Evolutionary conservation across 148 eudicot species (phyloP).

Genomic region (Chenopodium berlandieri): DNA sequence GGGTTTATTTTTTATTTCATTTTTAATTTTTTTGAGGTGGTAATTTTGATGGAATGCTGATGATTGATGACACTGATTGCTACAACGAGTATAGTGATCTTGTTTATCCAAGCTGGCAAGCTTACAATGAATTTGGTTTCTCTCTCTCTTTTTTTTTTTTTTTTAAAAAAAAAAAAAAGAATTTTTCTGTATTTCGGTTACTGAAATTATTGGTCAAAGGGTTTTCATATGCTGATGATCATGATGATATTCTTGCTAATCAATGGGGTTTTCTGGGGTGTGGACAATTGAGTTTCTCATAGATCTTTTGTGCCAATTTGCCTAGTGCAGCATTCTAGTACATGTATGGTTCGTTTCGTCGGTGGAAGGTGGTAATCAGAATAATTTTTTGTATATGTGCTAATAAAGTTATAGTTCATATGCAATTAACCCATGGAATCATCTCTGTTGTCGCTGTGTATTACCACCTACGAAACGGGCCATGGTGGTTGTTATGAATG

Average conservation of each 20-base stretch:
- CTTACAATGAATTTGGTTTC: not conserved
- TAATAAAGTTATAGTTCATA: too few species aligned
- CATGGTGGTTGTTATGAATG: not conserved
- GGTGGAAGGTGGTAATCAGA: too few species aligned
- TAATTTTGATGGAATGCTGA: not conserved
- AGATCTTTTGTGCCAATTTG: not conserved
- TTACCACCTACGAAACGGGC: too few species aligned
- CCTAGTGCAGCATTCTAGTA: not conserved
- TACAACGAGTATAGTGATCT: conserved; percentile 8
- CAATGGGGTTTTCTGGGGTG: not conserved
- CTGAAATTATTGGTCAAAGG: conserved; percentile 8
- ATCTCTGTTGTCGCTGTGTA: too few species aligned
- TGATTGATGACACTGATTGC: conserved; percentile 1
- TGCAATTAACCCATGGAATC: too few species aligned
- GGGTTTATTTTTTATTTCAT: not conserved
- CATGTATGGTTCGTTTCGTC: too few species aligned
- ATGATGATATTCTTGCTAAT: not conserved
- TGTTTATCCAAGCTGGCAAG: conserved; percentile 1
- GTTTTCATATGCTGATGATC: conserved; percentile 14
- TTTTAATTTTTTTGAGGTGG: not conserved
- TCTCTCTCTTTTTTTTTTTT: too few species aligned
- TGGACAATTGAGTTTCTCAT: not conserved
- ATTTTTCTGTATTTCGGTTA: not conserved
- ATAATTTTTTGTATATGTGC: too few species aligned
- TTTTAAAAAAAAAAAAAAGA: not conserved